Percentiles rank a stretch among this genome's conserved stretches.
phyloP scores from a whole-genome alignment of 768 basidiomycete genomes.

The Scleroderma bovista region DNA sequence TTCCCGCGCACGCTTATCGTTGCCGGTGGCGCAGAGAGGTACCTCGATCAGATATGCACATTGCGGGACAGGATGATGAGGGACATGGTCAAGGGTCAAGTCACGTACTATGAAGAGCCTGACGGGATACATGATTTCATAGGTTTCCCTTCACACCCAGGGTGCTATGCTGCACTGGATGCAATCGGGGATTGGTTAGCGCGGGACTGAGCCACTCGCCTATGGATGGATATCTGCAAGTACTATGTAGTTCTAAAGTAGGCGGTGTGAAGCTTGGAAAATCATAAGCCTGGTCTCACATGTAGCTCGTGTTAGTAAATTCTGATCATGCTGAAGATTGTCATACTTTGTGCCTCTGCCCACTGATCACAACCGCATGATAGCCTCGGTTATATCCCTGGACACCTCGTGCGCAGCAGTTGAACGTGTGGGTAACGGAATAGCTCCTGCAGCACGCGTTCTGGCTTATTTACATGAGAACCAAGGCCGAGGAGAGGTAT shows the following conservation, averaged over 20 bases:
- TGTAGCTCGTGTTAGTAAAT: too few relatives aligned
- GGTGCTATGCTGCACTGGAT: not conserved
- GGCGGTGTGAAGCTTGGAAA: too few relatives aligned
- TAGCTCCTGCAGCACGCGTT: conserved; percentile 56
- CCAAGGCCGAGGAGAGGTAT: conserved; percentile 62
- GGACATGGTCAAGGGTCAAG: conserved; percentile 17
- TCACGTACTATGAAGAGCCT: conserved; percentile 16
- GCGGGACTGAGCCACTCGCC: too few relatives aligned
- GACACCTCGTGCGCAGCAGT: conserved; percentile 36
- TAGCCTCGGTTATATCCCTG: conserved; percentile 73
- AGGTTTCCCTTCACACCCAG: conserved; percentile 9
- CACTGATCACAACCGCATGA: not conserved
- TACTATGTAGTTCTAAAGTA: too few relatives aligned
- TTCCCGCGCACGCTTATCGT: conserved; percentile 25
- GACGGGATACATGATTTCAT: conserved; percentile 21
- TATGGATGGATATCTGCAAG: too few relatives aligned
- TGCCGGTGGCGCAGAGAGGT: conserved; percentile 23
- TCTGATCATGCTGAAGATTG: too few relatives aligned
- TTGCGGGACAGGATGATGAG: conserved; percentile 18
- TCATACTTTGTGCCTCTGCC: not conserved
- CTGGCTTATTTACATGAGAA: conserved; percentile 81
- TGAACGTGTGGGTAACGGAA: not conserved
- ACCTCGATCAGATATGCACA: conserved; percentile 21
- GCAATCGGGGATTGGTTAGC: not conserved
- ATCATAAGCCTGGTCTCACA: too few relatives aligned